Evolutionary conservation across 768 basidiomycete genomes (phyloP), one percentile per base, ranked within the genome.

Genomic region (Pholiota conissans): DNA sequence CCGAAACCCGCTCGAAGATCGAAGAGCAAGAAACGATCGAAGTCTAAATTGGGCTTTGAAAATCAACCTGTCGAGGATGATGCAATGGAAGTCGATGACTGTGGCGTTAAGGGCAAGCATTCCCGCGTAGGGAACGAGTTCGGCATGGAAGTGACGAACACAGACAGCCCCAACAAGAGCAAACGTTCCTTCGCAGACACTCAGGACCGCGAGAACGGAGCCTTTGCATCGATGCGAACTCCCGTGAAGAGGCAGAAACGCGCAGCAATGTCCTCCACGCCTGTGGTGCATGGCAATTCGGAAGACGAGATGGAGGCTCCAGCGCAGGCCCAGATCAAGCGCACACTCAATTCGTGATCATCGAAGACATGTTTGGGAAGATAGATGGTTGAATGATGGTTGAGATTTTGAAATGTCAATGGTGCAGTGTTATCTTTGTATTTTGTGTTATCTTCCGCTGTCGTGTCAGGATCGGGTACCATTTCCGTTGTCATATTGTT

Each of bases 141-240:
- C 61, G 79, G 79, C 5, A 56, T 67, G 55, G 79, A 80, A 62
- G 64, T 79, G 46, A 80, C 79, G 11, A 80, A 80, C 52, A 73
- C 69, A 35, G 73, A 73, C n/a, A 70, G 68, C 49, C 73, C 71
- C 9, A 72, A 62, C 66, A 76, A 73, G 64, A 71, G 65, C 59
- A 78, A 80, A 64, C 73, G 78, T 35, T 61, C 70, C 20, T 61
- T 71, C 46, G 68, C 65, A 18, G 70, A 69, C 37, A 56, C 55
- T 28, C 73, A 66, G 27, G 72, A 67, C 24, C 58, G 54, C 32
- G 66, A 65, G 51, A 64, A 64, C 4, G 11, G 9, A 22, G 42
- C 5, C 18, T 45, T 45, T 16, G 63, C 65, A 40, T 29, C 63
- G 46, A 59, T 54, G 35, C 61, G 65, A 59, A 72, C 74, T 35